These are phyloP conservation scores for Umbellularia californica DNA, from an alignment of 164 flowering plant species.

Conservation along the genomic window DNA sequence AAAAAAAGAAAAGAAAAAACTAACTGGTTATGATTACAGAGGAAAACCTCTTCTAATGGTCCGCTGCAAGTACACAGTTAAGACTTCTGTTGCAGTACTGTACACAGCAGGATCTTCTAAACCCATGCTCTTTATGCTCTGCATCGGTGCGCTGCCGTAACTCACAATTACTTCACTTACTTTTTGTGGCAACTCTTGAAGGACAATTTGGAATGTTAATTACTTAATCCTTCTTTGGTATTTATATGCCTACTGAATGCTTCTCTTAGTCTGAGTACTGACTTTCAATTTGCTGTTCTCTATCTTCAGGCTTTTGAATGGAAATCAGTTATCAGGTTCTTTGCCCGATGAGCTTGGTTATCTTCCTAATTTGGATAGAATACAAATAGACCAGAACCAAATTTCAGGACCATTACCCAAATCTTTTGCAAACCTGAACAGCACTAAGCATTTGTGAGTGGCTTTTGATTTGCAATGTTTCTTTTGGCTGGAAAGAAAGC, in stretches of 20 bases:
- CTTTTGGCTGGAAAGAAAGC: not conserved
- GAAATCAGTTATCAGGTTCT: conserved; percentile 64
- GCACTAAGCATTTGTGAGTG: conserved; percentile 70
- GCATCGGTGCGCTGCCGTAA: no score
- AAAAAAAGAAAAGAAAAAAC: no score
- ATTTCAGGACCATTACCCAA: conserved; percentile 74
- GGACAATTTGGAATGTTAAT: no score
- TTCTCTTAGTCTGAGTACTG: not conserved
- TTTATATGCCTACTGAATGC: not conserved
- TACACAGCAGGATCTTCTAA: no score
- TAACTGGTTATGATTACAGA: no score
- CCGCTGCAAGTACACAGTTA: no score
- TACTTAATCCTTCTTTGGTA: no score
- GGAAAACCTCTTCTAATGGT: no score
- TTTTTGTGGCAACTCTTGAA: no score
- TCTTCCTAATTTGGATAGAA: conserved; percentile 50
- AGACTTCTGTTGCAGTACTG: no score
- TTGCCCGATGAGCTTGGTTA: conserved; percentile 78
- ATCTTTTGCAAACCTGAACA: conserved; percentile 64
- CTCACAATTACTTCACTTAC: no score
- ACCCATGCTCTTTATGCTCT: no score
- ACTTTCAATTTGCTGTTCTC: not conserved
- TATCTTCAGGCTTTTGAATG: conserved; percentile 70
- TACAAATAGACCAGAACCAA: conserved; percentile 67
- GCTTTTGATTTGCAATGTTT: not conserved